phyloP scores from a whole-genome alignment of 306 rosid genomes.

The Cucumis sativus region DNA sequence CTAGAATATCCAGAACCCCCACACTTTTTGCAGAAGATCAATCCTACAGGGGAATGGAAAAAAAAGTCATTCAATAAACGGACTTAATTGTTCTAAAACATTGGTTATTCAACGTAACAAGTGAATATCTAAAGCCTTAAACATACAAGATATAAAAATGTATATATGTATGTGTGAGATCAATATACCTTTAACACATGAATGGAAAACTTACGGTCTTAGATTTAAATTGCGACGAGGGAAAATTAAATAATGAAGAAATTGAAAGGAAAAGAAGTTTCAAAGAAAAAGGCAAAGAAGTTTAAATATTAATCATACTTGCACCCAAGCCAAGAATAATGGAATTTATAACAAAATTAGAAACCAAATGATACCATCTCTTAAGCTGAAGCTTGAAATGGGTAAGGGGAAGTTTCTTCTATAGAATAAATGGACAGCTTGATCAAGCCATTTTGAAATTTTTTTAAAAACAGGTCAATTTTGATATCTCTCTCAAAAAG shows the following conservation, averaged over 20 bases:
- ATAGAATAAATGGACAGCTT: not conserved
- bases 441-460: not conserved
- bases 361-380: not conserved
- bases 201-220: not conserved
- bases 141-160: not conserved
- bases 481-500: no score
- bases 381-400: not conserved
- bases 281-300: not conserved
- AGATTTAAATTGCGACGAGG: not conserved
- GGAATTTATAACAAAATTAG: not conserved
- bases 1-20: constrained; percentile 95
- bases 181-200: not conserved
- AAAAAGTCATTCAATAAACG: not conserved
- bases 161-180: not conserved
- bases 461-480: not conserved
- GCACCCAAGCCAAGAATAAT: not conserved
- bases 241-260: not conserved
- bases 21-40: constrained; percentile 93
- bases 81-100: not conserved
- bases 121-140: not conserved
- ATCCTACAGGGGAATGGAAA: constrained; percentile 31
- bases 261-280: not conserved
- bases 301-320: not conserved
- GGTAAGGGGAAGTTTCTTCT: not conserved
- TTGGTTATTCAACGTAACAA: not conserved